Percentiles rank a stretch among this genome's conserved stretches.
Conservation (phyloP, 768 basidiomycete species). For the Cystobasidium onofrii region DNA sequence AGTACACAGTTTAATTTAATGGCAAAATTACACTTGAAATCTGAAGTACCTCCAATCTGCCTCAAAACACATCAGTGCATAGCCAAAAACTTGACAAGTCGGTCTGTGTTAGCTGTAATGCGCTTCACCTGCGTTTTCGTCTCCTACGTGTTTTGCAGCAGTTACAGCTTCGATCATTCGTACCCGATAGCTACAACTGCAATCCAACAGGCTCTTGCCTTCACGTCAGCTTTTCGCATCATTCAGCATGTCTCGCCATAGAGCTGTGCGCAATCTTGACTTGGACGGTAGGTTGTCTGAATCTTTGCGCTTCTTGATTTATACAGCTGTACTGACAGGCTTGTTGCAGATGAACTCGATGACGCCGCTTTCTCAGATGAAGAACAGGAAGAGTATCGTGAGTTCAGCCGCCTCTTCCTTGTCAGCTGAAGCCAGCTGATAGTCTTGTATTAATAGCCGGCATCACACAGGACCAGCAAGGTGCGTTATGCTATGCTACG, state of each 20-base stretch:
- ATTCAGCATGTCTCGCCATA: conserved; percentile 74
- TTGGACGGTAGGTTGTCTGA: conserved; percentile 50
- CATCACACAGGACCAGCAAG: background rate
- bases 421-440: background rate
- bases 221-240: background rate
- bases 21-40: background rate
- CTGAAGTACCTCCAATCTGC: too few relatives aligned
- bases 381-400: conserved; percentile 50
- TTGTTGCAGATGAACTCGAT: conserved; percentile 62
- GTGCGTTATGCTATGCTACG: background rate
- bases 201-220: background rate
- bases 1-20: background rate
- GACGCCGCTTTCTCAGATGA: conserved; percentile 71
- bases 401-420: background rate
- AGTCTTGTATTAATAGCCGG: background rate
- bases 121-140: too few relatives aligned
- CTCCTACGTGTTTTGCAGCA: too few relatives aligned
- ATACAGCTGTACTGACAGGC: background rate
- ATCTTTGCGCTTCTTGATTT: background rate
- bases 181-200: background rate
- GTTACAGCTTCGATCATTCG: background rate
- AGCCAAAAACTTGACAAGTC: too few relatives aligned
- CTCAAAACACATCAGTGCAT: too few relatives aligned
- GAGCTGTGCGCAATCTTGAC: conserved; percentile 76
- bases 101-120: too few relatives aligned